Evolutionary conservation across 192 early-diverging fungal species (phyloP).

Genomic region (Pilaira anomala): DNA sequence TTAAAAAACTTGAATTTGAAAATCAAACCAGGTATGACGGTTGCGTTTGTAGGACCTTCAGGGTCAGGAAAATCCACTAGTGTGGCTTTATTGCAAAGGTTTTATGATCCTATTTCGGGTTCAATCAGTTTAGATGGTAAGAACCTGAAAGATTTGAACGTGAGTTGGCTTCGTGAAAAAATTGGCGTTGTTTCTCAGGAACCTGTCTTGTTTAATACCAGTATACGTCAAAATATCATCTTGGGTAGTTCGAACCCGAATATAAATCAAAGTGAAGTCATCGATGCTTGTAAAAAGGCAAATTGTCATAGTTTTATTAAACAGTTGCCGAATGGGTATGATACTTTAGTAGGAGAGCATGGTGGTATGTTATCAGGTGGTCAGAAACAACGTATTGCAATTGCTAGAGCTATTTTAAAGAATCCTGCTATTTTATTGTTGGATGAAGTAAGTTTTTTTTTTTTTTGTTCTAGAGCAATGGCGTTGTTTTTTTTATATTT

Average conservation of each 20-base stretch:
- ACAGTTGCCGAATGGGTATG: slow-evolving; percentile 76
- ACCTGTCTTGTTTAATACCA: slow-evolving; percentile 76
- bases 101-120: slow-evolving; percentile 69
- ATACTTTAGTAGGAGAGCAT: slow-evolving; percentile 79
- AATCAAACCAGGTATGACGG: slow-evolving; percentile 69
- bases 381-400: slow-evolving; percentile 94
- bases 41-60: slow-evolving; percentile 83
- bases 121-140: slow-evolving; percentile 66
- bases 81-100: slow-evolving; percentile 79
- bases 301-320: slow-evolving; percentile 81
- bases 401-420: slow-evolving; percentile 86
- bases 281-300: slow-evolving; percentile 57
- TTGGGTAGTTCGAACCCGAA: slow-evolving; percentile 54
- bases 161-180: slow-evolving; percentile 74
- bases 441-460: slow-evolving; percentile 63
- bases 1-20: slow-evolving; percentile 67
- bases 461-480: slow-evolving; percentile 48
- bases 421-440: slow-evolving; percentile 79
- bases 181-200: slow-evolving; percentile 90
- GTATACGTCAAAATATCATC: slow-evolving; percentile 77
- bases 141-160: slow-evolving; percentile 70
- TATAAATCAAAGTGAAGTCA: slow-evolving; percentile 71
- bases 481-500: slow-evolving; percentile 28
- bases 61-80: slow-evolving; percentile 90
- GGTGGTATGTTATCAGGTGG: slow-evolving; percentile 76